Base-by-base conservation (phyloP, 176 grass and related monocot genomes). In the Carex myosuroides region DNA sequence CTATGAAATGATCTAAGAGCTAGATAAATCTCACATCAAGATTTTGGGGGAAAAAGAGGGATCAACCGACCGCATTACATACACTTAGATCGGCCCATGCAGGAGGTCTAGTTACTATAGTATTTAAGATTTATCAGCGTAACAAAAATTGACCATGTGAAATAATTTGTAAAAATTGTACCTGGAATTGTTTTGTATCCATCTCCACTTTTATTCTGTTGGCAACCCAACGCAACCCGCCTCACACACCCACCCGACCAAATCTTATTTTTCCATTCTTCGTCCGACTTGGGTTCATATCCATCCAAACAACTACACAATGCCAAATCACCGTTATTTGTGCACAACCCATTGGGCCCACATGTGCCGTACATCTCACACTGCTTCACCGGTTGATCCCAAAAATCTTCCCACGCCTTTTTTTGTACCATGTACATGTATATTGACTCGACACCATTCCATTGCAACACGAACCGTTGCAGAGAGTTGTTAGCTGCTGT, bases 201-300 rank as follows among this genome's bases (percentile, higher is more conserved):
- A 90, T 93, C 88, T 29, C 79, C 86, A 48, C 80, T 80, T 48
- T 79, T 58, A 67, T 95, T 95, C 20, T 65, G 29, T 86, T 86
- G 83, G 73, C 95, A 98, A 69, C 24, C 88, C 77, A 98, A 85
- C 60, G 61, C 80, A 20, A 85, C 66, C 20, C 11, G 83, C 80
- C 95, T 89, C 30, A 80, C 73, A 65, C 95, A 98, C 70, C 95
- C 95, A 60, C 89, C 69, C 48, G 75, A 90, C 95, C 92, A 90
- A 86, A 90, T 93, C 84, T 91, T 80, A 20, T 24, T 63, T 26
- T 81, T 74, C 92, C 91, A 90, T 72, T 93, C 84, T 39, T 70
- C 76, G 6, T 1, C 57, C 17, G 79, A 84, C 26, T 80, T 85
- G 0, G 95, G 92, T 81, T 48, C 81, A 37, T 93, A 98, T 78